Conservation (phyloP, 768 basidiomycete species). For the Hygrocybe punicea region DNA sequence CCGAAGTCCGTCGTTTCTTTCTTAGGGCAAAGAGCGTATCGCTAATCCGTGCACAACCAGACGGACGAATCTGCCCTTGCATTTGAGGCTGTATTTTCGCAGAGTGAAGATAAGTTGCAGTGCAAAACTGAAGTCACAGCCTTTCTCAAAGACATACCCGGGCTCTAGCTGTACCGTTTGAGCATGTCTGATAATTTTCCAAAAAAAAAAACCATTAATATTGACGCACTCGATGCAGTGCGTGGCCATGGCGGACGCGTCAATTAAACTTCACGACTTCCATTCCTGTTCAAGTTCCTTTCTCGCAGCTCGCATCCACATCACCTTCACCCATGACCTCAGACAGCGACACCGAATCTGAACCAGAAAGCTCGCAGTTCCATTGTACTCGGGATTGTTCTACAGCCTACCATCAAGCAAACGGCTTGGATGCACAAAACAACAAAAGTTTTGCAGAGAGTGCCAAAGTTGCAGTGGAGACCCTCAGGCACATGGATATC, state of each 20-base stretch:
- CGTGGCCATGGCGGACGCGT: neutral
- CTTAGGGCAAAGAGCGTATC: conserved; percentile 10
- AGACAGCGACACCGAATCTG: conserved; percentile 56
- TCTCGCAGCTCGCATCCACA: neutral
- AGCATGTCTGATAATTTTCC: neutral
- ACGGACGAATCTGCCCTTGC: conserved; percentile 52
- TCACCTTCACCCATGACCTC: conserved; percentile 12
- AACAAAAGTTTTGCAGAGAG: neutral
- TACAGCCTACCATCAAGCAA: neutral
- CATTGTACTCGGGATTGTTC: neutral
- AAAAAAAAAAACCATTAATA: neutral
- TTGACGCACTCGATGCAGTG: neutral
- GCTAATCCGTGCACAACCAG: conserved; percentile 38
- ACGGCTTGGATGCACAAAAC: neutral
- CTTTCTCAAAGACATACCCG: conserved; percentile 56
- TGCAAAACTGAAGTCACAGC: conserved; percentile 54
- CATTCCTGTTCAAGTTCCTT: neutral
- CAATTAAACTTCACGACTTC: neutral
- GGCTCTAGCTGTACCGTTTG: conserved; percentile 34
- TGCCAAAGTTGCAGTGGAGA: conserved; percentile 8
- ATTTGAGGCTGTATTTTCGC: conserved; percentile 65
- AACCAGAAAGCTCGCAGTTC: conserved; percentile 31
- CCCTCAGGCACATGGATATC: conserved; percentile 12
- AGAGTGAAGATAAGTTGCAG: conserved; percentile 45
- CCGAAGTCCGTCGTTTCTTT: conserved; percentile 46